Evolutionary conservation across 116 monocot genomes (phyloP).

Genomic region (Phalaenopsis hybrid): DNA sequence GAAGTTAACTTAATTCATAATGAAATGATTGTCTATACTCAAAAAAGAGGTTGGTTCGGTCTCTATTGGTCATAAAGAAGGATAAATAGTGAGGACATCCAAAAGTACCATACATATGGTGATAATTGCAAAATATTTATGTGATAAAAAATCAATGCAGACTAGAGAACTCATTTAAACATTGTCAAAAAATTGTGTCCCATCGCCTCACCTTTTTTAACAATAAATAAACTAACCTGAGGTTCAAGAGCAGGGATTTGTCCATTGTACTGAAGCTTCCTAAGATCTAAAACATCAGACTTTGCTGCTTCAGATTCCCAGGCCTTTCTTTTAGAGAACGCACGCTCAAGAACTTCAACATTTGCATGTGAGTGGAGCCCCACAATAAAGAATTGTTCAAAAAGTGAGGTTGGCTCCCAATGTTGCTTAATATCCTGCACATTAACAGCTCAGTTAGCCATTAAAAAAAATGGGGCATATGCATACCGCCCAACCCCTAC

Average conservation of each 20-base stretch:
- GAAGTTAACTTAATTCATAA: too few species aligned
- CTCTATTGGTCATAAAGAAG: background rate
- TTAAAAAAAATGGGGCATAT: too few species aligned
- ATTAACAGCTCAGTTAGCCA: background rate
- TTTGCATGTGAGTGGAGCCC: constrained; percentile 87
- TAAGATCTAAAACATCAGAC: constrained; percentile 64
- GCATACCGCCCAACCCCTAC: too few species aligned
- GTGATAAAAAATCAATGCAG: background rate
- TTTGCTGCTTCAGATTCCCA: constrained; percentile 68
- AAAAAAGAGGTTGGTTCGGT: too few species aligned
- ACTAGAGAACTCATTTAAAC: background rate
- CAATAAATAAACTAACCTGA: constrained; percentile 49
- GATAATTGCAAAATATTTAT: background rate
- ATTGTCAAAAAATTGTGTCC: background rate
- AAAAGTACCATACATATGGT: background rate
- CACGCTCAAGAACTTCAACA: constrained; percentile 68
- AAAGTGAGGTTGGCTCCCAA: constrained; percentile 61
- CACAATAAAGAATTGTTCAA: constrained; percentile 85
- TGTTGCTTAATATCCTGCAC: constrained; percentile 55
- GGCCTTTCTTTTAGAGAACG: constrained; percentile 67
- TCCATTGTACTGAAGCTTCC: constrained; percentile 64
- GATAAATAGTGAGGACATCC: background rate
- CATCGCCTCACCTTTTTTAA: background rate
- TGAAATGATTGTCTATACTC: too few species aligned
- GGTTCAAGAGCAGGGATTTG: constrained; percentile 69